Conservation (phyloP, 306 rosid species). For the Trifolium subterraneum region DNA sequence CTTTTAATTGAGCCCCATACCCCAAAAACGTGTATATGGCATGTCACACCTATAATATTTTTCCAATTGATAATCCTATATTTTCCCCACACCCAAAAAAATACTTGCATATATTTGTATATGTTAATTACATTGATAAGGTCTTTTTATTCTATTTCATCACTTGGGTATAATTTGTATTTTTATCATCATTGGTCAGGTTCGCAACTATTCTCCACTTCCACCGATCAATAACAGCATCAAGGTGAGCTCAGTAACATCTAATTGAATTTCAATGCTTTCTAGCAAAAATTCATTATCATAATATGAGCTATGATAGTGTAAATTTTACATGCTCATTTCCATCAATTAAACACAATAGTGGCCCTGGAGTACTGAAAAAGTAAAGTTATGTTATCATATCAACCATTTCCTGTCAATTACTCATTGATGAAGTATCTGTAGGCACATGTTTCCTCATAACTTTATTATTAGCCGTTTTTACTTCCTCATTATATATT, state of each 20-base stretch:
- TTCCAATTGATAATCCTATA: constrained; percentile 13
- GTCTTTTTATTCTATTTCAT: constrained; percentile 20
- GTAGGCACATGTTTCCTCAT: constrained; percentile 26
- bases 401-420: constrained; percentile 32
- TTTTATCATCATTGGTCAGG: constrained; percentile 58
- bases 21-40: constrained; percentile 11
- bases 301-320: constrained; percentile 19
- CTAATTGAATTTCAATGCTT: constrained; percentile 21
- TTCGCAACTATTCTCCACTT: constrained; percentile 85
- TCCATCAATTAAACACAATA: constrained; percentile 13
- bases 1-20: not conserved
- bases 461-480: constrained; percentile 27
- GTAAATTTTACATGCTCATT: constrained; percentile 21
- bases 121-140: not conserved
- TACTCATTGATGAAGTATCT: constrained; percentile 28
- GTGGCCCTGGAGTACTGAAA: not conserved
- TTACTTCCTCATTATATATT: constrained; percentile 35
- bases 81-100: not conserved
- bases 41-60: not conserved
- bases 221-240: constrained; percentile 94
- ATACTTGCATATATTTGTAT: not conserved
- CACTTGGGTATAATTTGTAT: constrained; percentile 22
- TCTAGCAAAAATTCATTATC: constrained; percentile 21
- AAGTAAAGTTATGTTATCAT: constrained; percentile 6
- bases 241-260: constrained; percentile 69